Evolutionary conservation across 1,139 yeast genomes (phyloP), one percentile per base, ranked within the genome.

Genomic region (Arxiozyma telluris): DNA sequence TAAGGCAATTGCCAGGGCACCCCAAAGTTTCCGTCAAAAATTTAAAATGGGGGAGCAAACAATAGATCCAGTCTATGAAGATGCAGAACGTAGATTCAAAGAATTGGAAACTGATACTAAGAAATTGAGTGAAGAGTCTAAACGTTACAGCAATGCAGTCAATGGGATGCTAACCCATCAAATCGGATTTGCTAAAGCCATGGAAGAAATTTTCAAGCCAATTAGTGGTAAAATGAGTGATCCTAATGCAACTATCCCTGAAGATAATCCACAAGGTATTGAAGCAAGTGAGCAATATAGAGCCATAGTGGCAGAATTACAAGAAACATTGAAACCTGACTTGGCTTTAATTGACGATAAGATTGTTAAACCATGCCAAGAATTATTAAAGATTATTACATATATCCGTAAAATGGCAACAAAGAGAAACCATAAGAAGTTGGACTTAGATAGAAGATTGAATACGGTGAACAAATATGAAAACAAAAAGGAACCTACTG

Each of bases 231-330:
- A 91, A 57, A 75, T 87, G 70, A 83, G 94, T 17, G 98, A 93
- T 67, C 97, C 98, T 9, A 85, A 83, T 65, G 80, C 95, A 7
- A 69, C 89, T 4, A 80, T 81, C 44, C 94, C 90, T 0, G 98
- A 93, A 68, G 97, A 95, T 61, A 90, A 91, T 66, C 98, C 97
- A 4, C 94, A 91, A 56, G 98, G 98, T 62, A 89, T 93, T 60
- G 82, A 87, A 64, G 98, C 98, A 0, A 83, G 96, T 64, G 96
- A 87, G 66, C 95, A 87, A 68, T 93, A 91, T 71, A 77, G 96
- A 55, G 95, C 81, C 51, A 86, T 90, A 57, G 96, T 93, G 48
- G 80, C 82, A 52, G 96, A 90, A 59, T 75, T 93, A 62, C 94
- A 91, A 72, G 84, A 82, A 55, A 83, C 90, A 1, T 76, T 93